Evolutionary conservation across 495 filamentous ascomycete species (phyloP), one percentile per base, ranked within the genome.

Genomic region (Delitschia confertaspora): DNA sequence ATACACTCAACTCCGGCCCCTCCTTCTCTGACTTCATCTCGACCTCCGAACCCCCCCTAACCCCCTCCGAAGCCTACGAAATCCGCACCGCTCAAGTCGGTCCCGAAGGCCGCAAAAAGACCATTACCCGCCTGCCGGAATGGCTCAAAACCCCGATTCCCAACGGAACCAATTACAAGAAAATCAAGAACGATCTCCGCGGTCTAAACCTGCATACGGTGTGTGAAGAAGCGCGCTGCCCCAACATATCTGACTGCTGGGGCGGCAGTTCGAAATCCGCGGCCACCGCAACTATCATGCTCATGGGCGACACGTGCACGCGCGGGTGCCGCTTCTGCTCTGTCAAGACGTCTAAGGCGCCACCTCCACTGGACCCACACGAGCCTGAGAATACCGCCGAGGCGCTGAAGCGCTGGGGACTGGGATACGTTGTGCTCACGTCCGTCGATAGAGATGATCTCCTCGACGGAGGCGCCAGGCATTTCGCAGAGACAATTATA

Each of bases 221-320:
- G 10, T 98, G 91, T 63, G 91, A 98, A 66, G 93, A 98, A 67
- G 91, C 91, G 11, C 76, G 88, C 22, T 98, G 91, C 62, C 91
- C 91, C 30, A 98, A 98, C 61, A 96, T 98, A 38, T 85, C 81
- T 49, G 87, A 94, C 61, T 98, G 91, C 71, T 98, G 91, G 91
- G 91, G 91, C 42, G 91, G 91, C 24, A 73, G 67, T 54, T 76
- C 82, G 63, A 95, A 94, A 67, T 75, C 79, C 35, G 79, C 85
- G 17, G 93, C 93, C 1, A 98, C 91, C 19, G 91, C 93, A 0
- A 98, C 91, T 6, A 96, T 98, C 67, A 96, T 98, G 93, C 70
- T 96, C 5, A 95, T 96, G 89, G 91, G 91, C 49, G 91, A 98
- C 58, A 95, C 91, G 5, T 98, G 91, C 66, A 98, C 91, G 6